Conservation (phyloP, 371 early-diverging fungal species). For the Antonospora locustae region DNA sequence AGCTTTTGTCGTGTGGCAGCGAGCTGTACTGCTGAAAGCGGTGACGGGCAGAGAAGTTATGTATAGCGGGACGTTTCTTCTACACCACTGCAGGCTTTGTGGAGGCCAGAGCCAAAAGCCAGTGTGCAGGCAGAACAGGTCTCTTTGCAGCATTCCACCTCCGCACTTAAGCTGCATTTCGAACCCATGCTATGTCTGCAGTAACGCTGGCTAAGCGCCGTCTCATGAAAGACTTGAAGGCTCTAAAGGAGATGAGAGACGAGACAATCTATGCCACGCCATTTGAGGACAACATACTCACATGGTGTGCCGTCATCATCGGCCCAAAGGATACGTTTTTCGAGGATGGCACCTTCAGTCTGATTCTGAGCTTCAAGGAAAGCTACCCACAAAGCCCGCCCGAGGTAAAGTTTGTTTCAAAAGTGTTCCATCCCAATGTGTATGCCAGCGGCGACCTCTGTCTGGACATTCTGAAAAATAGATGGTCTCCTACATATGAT, state of each 20-base stretch:
- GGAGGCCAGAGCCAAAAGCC: too few species aligned
- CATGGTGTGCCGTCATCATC: constrained; percentile 92
- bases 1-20: too few species aligned
- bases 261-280: constrained; percentile 52
- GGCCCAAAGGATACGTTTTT: constrained; percentile 91
- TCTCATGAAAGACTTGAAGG: constrained; percentile 72
- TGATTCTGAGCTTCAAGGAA: constrained; percentile 81
- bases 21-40: too few species aligned
- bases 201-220: constrained; percentile 59
- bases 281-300: constrained; percentile 56
- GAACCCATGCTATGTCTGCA: too few species aligned
- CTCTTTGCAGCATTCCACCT: too few species aligned
- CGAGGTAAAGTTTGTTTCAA: constrained; percentile 76
- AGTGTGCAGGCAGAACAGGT: too few species aligned
- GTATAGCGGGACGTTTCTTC: too few species aligned
- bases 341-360: constrained; percentile 94
- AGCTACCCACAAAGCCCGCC: constrained; percentile 96
- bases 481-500: constrained; percentile 78
- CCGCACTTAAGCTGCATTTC: too few species aligned
- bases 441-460: constrained; percentile 94
- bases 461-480: constrained; percentile 87
- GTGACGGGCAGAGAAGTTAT: too few species aligned
- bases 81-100: too few species aligned
- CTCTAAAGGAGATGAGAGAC: constrained; percentile 73
- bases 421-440: constrained; percentile 97